Percentiles rank a stretch among this genome's conserved stretches.
phyloP scores from a whole-genome alignment of 352 stramenopile species.

The Phytopythium helicoides region DNA sequence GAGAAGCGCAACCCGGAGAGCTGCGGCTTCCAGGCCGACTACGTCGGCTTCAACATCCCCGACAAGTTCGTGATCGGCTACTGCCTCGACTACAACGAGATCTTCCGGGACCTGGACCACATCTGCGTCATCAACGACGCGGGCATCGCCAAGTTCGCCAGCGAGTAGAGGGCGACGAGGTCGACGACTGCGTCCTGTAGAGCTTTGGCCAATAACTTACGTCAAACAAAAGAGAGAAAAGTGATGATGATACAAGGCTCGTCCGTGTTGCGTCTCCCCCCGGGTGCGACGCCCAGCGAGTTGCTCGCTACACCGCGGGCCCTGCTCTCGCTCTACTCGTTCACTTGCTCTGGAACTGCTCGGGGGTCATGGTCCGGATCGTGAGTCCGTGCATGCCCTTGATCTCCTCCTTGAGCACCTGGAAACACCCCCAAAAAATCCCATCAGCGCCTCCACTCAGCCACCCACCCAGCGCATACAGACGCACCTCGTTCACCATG shows the following conservation, averaged over 20 bases:
- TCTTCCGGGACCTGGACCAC: slow-evolving; percentile 94
- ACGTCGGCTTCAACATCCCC: slow-evolving; percentile 95
- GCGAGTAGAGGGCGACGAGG: slow-evolving; percentile 28
- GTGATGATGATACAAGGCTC: no score
- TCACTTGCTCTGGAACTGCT: slow-evolving; percentile 74
- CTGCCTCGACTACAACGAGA: slow-evolving; percentile 97
- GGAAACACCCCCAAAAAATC: neutral
- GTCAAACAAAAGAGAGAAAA: no score
- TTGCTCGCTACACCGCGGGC: no score
- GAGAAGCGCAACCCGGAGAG: slow-evolving; percentile 92
- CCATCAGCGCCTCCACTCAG: neutral
- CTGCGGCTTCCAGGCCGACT: slow-evolving; percentile 92
- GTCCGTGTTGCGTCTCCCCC: no score
- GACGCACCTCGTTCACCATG: slow-evolving; percentile 78
- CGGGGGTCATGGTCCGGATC: slow-evolving; percentile 75
- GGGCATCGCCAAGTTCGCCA: slow-evolving; percentile 88
- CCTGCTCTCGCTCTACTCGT: slow-evolving; percentile 4
- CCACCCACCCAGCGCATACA: neutral
- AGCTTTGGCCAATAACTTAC: no score
- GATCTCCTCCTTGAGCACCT: slow-evolving; percentile 85
- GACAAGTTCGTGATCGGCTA: slow-evolving; percentile 96
- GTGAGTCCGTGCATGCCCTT: slow-evolving; percentile 86
- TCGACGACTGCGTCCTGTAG: neutral
- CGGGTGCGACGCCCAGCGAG: no score
- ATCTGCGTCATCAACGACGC: slow-evolving; percentile 94